These are phyloP conservation scores for Smithsoniella earleae DNA, from an alignment of 163 green algal species.

Conservation along the genomic window DNA sequence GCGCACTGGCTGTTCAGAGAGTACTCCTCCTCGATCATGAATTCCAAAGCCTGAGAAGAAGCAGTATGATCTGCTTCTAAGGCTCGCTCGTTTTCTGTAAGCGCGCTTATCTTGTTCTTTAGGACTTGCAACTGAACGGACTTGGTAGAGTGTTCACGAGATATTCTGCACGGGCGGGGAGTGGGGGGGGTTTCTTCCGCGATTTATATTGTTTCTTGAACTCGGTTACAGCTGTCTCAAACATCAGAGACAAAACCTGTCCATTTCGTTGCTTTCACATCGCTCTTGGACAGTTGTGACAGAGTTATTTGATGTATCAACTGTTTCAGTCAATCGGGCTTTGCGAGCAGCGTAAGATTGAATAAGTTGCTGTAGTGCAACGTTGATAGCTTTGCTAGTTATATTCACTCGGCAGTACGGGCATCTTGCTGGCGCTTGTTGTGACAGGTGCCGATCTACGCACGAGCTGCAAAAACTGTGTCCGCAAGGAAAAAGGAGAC, in stretches of 20 bases:
- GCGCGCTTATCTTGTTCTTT: background rate
- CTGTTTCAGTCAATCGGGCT: background rate
- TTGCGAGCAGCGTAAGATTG: background rate
- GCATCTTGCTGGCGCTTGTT: background rate
- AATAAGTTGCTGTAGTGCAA: background rate
- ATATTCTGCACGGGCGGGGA: too few species aligned
- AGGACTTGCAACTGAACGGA: background rate
- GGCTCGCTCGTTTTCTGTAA: background rate
- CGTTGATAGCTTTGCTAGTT: background rate
- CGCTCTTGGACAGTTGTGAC: background rate
- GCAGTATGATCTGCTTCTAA: background rate
- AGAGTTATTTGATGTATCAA: background rate
- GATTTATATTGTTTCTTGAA: too few species aligned
- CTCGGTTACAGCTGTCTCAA: too few species aligned
- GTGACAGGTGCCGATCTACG: background rate
- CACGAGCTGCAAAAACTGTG: background rate
- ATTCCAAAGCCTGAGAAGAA: background rate
- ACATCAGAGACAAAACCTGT: background rate
- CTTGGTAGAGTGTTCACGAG: background rate
- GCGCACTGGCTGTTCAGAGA: background rate
- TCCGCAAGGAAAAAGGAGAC: background rate
- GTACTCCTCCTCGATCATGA: background rate
- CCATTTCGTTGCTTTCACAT: background rate
- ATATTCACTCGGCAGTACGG: background rate
- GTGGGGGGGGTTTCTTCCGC: too few species aligned